A percentile compares a stretch with the other conserved stretches of the same genome.
phyloP scores from a whole-genome alignment of 2,329 filamentous ascomycete genomes.

The Raffaelea albimanens region DNA sequence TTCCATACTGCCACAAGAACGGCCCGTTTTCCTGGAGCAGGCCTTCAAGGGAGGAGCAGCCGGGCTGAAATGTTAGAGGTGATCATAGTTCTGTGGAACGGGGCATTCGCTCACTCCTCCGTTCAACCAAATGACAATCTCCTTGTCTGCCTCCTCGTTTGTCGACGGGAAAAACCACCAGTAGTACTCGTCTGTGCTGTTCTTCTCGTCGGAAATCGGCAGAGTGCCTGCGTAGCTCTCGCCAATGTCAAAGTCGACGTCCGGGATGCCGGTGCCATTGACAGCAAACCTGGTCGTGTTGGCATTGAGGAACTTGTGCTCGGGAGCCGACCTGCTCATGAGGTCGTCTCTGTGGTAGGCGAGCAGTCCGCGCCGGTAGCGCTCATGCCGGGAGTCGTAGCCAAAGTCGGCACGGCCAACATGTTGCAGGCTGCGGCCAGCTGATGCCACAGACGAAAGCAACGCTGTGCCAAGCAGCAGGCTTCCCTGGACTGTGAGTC shows the following conservation, averaged over 20 bases:
- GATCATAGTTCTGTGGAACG: not conserved
- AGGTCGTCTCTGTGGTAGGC: no score
- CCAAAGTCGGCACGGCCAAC: no score
- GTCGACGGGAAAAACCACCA: conserved; percentile 60
- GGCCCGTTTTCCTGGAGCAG: conserved; percentile 71
- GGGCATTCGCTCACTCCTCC: conserved; percentile 30
- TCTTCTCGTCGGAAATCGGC: conserved; percentile 40
- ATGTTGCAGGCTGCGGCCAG: no score
- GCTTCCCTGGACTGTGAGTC: no score
- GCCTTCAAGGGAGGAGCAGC: conserved; percentile 54
- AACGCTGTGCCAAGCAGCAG: no score
- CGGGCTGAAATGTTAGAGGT: conserved; percentile 32
- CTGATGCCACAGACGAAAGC: no score
- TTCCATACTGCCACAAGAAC: conserved; percentile 62
- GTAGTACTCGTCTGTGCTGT: conserved; percentile 41
- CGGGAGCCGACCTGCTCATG: no score
- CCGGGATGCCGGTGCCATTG: conserved; percentile 55
- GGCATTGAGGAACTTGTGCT: no score
- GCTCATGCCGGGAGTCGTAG: no score
- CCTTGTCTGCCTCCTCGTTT: conserved; percentile 39
- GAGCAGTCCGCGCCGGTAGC: no score
- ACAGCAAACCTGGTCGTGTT: no score
- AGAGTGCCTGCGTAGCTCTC: conserved; percentile 56
- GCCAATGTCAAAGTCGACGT: conserved; percentile 59
- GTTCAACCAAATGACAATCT: conserved; percentile 55